Base-by-base conservation (phyloP, 2,329 filamentous ascomycete species). In the Mycosphaerella arachidis region DNA sequence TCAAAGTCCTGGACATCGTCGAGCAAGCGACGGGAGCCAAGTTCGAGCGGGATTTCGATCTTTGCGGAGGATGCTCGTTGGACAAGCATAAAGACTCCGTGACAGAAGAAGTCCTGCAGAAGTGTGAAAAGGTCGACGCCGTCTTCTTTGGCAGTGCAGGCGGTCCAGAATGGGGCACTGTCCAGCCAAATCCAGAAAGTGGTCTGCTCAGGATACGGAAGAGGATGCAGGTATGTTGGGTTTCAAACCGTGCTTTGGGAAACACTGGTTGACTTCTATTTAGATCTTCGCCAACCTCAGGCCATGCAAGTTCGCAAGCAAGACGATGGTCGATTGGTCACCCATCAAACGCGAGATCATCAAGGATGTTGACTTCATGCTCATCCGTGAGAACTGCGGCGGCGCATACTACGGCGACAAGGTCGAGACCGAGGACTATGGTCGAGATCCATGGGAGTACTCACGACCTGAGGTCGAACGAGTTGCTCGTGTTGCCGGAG, bases 361-460 rank as follows among this genome's bases (percentile, higher is more conserved):
- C 27, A 63, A 67, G 0, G 80, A 77, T 5, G 78, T 78, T 18
- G 76, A 81, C 58, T 81, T 82, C 64, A 76, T 81, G 61, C 73
- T 82, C 2, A 75, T 82, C 13, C 71, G 79, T 16, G 80, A 82
- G 68, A 81, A 81, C 62, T 80, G 78, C 61, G 78, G 79, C 6
- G 80, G 80, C 9, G 78, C 78, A 1, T 82, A 81, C 64, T 81
- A 79, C 67, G 81, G 81, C 8, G 66, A 75, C 13, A 82, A 82
- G 64, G 70, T 73, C 6, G 79, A 82, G 63, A 68, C 75, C 24
- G 63, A 70, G 1, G 77, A 79, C 33, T 68, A 74, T 10, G 80
- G 76, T 0, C 79, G 76, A 6, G 81, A 82, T 66, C 72, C 79
- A 3, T 82, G 79, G 79, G 68, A 75, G 7, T 83, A 83, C 65